phyloP scores from a whole-genome alignment of 2,329 filamentous ascomycete genomes.

The Pyrenophora seminiperda region DNA sequence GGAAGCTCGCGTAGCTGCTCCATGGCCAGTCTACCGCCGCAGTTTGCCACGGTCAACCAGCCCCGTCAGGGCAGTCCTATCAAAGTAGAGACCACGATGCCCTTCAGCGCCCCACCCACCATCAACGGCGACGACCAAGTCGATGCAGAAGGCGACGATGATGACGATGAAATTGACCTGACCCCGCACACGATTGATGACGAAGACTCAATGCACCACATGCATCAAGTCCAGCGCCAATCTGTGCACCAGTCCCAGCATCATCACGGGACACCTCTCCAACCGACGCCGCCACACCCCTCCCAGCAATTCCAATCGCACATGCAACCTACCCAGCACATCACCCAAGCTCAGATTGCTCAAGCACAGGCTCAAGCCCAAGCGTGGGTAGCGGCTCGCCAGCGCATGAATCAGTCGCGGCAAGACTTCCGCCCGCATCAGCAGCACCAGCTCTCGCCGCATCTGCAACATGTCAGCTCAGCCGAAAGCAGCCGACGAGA shows the following conservation, averaged over 20 bases:
- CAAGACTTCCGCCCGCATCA: constrained; percentile 39
- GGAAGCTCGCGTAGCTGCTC: constrained; percentile 34
- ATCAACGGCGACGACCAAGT: constrained; percentile 40
- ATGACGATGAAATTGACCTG: constrained; percentile 42
- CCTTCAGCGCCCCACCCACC: constrained; percentile 42
- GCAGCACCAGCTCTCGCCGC: constrained; percentile 36
- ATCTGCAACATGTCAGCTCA: constrained; percentile 37
- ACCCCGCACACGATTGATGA: constrained; percentile 36
- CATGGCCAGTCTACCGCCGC: constrained; percentile 37
- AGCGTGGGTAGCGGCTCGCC: constrained; percentile 42
- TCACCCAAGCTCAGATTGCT: constrained; percentile 36
- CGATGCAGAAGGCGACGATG: constrained; percentile 46
- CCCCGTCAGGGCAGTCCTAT: constrained; percentile 24
- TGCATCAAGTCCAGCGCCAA: constrained; percentile 14
- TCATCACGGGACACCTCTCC: constrained; percentile 32
- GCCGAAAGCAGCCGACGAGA: constrained; percentile 39
- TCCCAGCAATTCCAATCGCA: constrained; percentile 32
- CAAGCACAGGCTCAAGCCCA: constrained; percentile 35
- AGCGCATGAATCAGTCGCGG: constrained; percentile 47
- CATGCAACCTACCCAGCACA: constrained; percentile 36
- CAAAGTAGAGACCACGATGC: constrained; percentile 27
- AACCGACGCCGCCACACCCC: constrained; percentile 40
- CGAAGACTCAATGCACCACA: constrained; percentile 25
- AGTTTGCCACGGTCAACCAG: constrained; percentile 27
- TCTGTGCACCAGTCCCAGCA: constrained; percentile 19